phyloP scores from a whole-genome alignment of 2,329 filamentous ascomycete genomes.

The Raffaelea deltoideospora region DNA sequence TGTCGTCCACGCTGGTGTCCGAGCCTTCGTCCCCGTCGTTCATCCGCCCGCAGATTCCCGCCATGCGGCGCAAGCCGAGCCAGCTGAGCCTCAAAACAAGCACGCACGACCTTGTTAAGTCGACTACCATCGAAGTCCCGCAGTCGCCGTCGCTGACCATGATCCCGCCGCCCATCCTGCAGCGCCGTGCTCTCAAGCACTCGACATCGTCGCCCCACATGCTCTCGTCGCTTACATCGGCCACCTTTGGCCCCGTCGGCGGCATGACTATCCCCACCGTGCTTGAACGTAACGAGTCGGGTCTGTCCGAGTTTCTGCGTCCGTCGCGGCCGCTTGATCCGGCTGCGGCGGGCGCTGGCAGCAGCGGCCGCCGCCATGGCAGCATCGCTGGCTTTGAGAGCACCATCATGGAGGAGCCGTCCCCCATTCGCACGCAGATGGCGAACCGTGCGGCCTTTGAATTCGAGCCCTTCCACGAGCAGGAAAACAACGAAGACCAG shows the following conservation, averaged over 20 bases:
- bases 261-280: constrained; percentile 51
- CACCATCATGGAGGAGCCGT: constrained; percentile 38
- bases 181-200: constrained; percentile 49
- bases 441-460: constrained; percentile 43
- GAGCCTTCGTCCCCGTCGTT: constrained; percentile 63
- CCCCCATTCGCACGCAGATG: constrained; percentile 44
- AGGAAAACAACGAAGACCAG: constrained; percentile 61
- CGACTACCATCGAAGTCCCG: constrained; percentile 36
- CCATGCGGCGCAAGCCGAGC: constrained; percentile 59
- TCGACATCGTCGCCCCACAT: constrained; percentile 54
- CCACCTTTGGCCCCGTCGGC: constrained; percentile 43
- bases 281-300: constrained; percentile 42
- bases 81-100: constrained; percentile 64
- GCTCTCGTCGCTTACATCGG: constrained; percentile 41
- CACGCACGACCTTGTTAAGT: constrained; percentile 38
- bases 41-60: constrained; percentile 62
- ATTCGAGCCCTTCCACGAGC: constrained; percentile 46
- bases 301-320: constrained; percentile 41
- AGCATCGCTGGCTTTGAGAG: constrained; percentile 19
- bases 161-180: constrained; percentile 36
- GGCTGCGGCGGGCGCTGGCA: too few species aligned
- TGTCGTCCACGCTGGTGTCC: constrained; percentile 33
- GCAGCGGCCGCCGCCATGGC: too few species aligned
- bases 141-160: constrained; percentile 32
- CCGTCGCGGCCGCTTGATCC: constrained; percentile 37